Evolutionary conservation across 768 basidiomycete genomes (phyloP).

Genomic region (Tylopilus balloui): DNA sequence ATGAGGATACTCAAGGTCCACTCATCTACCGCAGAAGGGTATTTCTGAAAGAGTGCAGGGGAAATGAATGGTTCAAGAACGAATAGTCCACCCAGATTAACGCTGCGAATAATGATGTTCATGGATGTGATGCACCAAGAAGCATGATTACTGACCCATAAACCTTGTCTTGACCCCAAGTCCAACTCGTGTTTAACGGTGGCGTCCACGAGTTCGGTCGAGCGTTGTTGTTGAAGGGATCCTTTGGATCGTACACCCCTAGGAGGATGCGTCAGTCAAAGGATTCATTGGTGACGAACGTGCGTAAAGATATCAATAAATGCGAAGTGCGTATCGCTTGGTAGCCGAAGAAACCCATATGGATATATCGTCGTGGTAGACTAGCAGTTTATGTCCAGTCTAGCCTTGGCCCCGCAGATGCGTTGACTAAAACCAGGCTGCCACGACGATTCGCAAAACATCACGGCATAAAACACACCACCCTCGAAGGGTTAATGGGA

Average conservation of each 20-base stretch:
- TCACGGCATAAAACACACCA: background rate
- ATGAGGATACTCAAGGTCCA: constrained; percentile 64
- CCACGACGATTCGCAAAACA: background rate
- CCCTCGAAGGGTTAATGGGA: background rate
- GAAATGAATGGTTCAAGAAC: constrained; percentile 77
- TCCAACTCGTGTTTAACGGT: constrained; percentile 71
- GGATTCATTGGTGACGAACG: background rate
- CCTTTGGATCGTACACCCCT: constrained; percentile 65
- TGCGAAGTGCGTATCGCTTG: background rate
- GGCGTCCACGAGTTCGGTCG: constrained; percentile 78
- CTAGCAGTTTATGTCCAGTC: background rate
- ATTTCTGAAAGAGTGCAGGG: constrained; percentile 59
- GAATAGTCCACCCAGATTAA: constrained; percentile 74
- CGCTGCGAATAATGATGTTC: constrained; percentile 32
- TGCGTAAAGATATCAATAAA: background rate
- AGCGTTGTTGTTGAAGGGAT: constrained; percentile 75
- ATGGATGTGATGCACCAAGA: constrained; percentile 1
- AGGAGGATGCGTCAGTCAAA: constrained; percentile 6
- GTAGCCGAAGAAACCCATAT: background rate
- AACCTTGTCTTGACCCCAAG: constrained; percentile 57
- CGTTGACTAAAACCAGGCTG: background rate
- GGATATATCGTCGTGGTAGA: background rate
- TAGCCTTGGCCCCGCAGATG: background rate
- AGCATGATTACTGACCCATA: constrained; percentile 44
- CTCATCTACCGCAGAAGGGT: constrained; percentile 55